Evolutionary conservation across 768 basidiomycete genomes (phyloP), one percentile per base, ranked within the genome.

Genomic region (Ramaria sp.): DNA sequence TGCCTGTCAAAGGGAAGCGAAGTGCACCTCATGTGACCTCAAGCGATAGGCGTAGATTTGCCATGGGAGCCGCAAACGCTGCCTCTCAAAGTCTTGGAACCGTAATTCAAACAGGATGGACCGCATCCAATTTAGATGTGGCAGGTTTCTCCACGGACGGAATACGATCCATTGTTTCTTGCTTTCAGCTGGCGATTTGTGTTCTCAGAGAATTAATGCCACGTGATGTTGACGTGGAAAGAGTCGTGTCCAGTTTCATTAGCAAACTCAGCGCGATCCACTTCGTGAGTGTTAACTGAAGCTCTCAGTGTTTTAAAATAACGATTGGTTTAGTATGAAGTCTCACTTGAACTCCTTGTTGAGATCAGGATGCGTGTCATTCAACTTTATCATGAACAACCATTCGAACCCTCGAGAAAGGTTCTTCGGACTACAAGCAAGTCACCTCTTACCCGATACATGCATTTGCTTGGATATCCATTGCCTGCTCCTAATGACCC

Each of bases 251-350:
- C 48, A 82, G 81, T 56, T 67, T 89, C 4, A 62, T 81, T 5
- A 83, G 78, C 7, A 88, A 88, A 64, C 65, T 90, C 1, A 70
- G 88, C 24, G 61, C 73, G 22, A 63, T 90, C 48, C 84, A 87
- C 59, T 70, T 88, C 79, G 88, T 90, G 61, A 50, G 87, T 73
- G 24, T 36, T 45, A 28, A 16, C 20, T 25, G 30, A 18, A 5
- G 25, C 20, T 24, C 15, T 48, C 36, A 18, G 18, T 16, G 25
- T 47, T 48, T 16, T 59, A 15, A 38, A 20, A 39, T 50, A 30
- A 48, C 34, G 24, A 22, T 28, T 9, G 24, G n/a, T n/a, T n/a
- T 56, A 88, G 87, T 76, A 74, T 60, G 76, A 81, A 27, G 62
- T 68, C 27, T 78, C 83, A 0, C 56, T 75, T 9, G 61, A 63